Percentiles rank a stretch among this genome's conserved stretches.
Conservation (phyloP, 164 flowering plant genomes). For the Annona squamosa region DNA sequence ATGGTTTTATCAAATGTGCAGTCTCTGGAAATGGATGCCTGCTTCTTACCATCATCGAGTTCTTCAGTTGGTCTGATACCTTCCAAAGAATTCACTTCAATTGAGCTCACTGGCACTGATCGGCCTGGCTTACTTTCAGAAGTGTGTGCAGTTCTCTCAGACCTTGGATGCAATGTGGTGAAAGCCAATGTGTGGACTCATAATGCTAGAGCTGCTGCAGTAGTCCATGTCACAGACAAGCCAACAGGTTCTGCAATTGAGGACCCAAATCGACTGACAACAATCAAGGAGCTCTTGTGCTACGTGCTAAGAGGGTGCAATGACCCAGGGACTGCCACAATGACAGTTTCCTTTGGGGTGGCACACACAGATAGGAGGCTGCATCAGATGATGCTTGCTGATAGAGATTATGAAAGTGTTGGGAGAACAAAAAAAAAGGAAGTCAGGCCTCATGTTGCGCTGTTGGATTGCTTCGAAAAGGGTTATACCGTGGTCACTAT, state of each 20-base stretch:
- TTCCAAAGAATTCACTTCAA: constrained; percentile 32
- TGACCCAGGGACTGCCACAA: constrained; percentile 19
- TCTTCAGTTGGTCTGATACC: constrained; percentile 35
- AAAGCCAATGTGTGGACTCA: constrained; percentile 59
- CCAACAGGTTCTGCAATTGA: constrained; percentile 28
- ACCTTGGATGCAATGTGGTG: constrained; percentile 42
- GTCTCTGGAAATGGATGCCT: constrained; percentile 29
- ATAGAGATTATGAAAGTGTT: constrained; percentile 33
- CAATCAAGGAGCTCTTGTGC: constrained; percentile 30
- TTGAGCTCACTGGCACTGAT: constrained; percentile 49
- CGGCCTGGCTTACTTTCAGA: constrained; percentile 56
- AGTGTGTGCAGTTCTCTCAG: constrained; percentile 45
- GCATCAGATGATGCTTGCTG: constrained; percentile 54
- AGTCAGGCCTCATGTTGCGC: constrained; percentile 24
- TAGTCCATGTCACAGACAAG: constrained; percentile 36
- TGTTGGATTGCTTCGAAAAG: constrained; percentile 28
- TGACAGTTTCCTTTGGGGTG: constrained; percentile 18
- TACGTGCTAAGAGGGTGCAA: constrained; percentile 29
- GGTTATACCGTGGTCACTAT: constrained; percentile 37
- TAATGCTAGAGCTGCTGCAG: constrained; percentile 45
- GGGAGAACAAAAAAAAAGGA: constrained; percentile 5
- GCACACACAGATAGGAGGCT: constrained; percentile 35
- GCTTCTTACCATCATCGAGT: constrained; percentile 19
- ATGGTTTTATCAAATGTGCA: constrained; percentile 16
- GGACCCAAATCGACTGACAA: constrained; percentile 29